A percentile compares a stretch with the other conserved stretches of the same genome.
Conservation (phyloP, 345 rosid genomes). For the Conringia planisiliqua region DNA sequence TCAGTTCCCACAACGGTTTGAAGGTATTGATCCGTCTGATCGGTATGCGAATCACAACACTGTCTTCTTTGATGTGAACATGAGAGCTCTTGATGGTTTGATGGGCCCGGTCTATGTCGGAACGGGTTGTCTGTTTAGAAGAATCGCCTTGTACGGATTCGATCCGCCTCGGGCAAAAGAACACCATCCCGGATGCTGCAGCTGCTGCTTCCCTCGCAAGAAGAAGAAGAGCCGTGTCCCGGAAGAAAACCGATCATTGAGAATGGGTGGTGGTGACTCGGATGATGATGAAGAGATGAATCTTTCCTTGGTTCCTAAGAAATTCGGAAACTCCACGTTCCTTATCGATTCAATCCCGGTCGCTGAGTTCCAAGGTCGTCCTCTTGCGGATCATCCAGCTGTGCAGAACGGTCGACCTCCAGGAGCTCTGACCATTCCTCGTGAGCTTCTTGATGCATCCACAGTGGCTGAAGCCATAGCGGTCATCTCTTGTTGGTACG, state of each 20-base stretch:
- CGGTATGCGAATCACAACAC: constrained; percentile 97
- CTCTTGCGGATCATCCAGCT: constrained; percentile 95
- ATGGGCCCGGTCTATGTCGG: constrained; percentile 99
- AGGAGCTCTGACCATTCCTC: constrained; percentile 89
- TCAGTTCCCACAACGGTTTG: constrained; percentile 97
- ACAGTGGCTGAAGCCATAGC: constrained; percentile 98
- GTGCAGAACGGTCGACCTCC: constrained; percentile 93
- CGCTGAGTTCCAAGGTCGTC: constrained; percentile 96
- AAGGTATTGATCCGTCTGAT: constrained; percentile 98
- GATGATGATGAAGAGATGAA: constrained; percentile 93
- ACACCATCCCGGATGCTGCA: constrained; percentile 69
- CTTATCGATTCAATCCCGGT: constrained; percentile 91
- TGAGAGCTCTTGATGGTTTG: constrained; percentile 98
- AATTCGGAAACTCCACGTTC: constrained; percentile 79
- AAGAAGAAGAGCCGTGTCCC: constrained; percentile 58
- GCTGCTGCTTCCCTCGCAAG: constrained; percentile 66
- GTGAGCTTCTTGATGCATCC: constrained; percentile 92
- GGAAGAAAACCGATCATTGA: constrained; percentile 77
- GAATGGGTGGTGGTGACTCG: constrained; percentile 96
- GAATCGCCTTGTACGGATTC: constrained; percentile 88
- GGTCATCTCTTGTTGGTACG: constrained; percentile 98
- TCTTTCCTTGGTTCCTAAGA: constrained; percentile 74
- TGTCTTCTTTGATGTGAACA: constrained; percentile 95
- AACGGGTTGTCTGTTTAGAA: constrained; percentile 94
- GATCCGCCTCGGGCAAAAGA: constrained; percentile 93